Evolutionary conservation across 805 yeast species (phyloP), one percentile per base, ranked within the genome.

Genomic region (Spathaspora boniae): DNA sequence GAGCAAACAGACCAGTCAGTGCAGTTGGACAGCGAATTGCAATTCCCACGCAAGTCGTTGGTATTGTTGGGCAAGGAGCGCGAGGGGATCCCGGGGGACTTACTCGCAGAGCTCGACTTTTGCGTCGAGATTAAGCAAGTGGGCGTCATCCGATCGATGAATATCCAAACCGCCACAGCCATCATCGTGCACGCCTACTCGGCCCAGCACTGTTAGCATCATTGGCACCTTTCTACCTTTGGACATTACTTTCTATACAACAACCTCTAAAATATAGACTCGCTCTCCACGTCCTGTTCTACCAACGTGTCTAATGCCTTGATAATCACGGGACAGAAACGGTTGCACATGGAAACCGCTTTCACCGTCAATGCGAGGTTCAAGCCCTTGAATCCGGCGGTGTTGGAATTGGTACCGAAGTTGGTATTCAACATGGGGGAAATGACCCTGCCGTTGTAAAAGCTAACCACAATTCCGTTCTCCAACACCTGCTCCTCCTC

Each of bases 141-240:
- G 26, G 98, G 98, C 11, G 88, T 89, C 12, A 79, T 91, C 26
- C 71, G 98, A 46, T 88, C 96, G 1, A 89, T 89, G 98, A 89
- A 89, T 52, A 89, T 89, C 42, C 98, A 89, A 62, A 89, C 97
- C 0, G 98, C 97, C 1, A 81, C 97, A 0, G 98, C 97, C 0
- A 88, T 89, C 15, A 77, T 89, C 34, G 96, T 88, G 5, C 95
- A 89, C 58, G 93, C 96, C 0, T 89, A 91, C 50, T 79, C 94
- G 1, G 55, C 71, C 14, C 86, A 80, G 50, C 82, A 80, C 48
- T 78, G 82, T 52, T 74, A 43, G 42, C 6, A 21, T 24, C 15
- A 31, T 18, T 29, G 11, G 11, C 12, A 11, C 12, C 11, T 22
- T 22, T 22, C 11, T 22, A 22, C 25, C 11, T 22, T 22, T 22